Base-by-base conservation (phyloP, 768 basidiomycete species). In the Kwoniella newhampshirensis region DNA sequence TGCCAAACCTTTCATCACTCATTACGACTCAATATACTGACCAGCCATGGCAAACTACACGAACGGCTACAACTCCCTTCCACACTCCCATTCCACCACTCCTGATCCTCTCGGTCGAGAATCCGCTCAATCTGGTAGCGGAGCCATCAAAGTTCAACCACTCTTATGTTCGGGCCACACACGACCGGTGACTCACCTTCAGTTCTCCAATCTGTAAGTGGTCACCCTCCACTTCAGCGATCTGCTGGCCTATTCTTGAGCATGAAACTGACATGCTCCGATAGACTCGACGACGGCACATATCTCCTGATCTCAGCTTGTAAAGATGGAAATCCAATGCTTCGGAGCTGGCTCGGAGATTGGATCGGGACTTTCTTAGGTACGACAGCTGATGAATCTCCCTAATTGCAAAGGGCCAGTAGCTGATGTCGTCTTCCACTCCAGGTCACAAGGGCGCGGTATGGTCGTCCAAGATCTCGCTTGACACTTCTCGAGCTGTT, bases 241-340 rank as follows among this genome's bases (percentile, higher is more conserved):
- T 21, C 43, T 45, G 13, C 23, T 28, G 3, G 27, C 23, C 44
- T 26, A 1, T 5, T 0, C 1, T 6, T 1, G 18, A 1, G 0
- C 0, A 13, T 45, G 26, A 28, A 45, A 25, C 26, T 40, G 36
- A 21, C 36, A 15, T 21, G 9, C 21, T 79, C 63, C 84, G 56
- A 9, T 60, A 90, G 73, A 83, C 59, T 76, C 20, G 73, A 90
- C 21, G 93, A 97, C 77, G 83, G 84, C 62, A 84, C 86, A 41
- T 98, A 87, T 78, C 80, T 97, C 62, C 83, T 99, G 62, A 87
- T 97, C 71, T 97, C 93, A 55, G 88, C 89, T 68, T 98, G 96
- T 81, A 99, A 98, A 79, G 96, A 98, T 81, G 96, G 96, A 30
- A 97, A 91, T 69, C 93, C 91, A 42, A 93, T 94, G 90, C 80